phyloP scores from a whole-genome alignment of 2,329 filamentous ascomycete genomes.

The Xylaria sp. region DNA sequence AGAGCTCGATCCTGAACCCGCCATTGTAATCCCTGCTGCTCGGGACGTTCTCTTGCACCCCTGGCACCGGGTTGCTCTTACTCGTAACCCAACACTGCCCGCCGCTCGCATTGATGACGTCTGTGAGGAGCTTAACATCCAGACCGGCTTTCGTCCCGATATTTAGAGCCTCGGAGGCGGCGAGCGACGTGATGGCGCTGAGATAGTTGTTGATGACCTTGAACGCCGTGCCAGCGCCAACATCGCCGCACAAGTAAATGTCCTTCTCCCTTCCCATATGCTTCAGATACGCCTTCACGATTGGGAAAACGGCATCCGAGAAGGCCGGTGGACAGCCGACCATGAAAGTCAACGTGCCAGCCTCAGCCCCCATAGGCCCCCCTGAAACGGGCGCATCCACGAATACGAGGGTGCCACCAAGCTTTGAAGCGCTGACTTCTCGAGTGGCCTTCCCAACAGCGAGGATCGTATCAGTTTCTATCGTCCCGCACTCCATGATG shows the following conservation, averaged over 20 bases:
- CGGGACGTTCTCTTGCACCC: conserved; percentile 47
- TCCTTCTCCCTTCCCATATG: conserved; percentile 62
- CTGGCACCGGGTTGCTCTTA: conserved; percentile 50
- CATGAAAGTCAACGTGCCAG: conserved; percentile 53
- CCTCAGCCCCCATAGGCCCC: conserved; percentile 51
- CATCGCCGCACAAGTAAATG: conserved; percentile 71
- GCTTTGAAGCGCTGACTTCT: conserved; percentile 46
- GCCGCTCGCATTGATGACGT: conserved; percentile 76
- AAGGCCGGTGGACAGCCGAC: conserved; percentile 51
- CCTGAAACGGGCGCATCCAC: conserved; percentile 54
- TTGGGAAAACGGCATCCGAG: conserved; percentile 61
- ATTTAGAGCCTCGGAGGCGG: conserved; percentile 53
- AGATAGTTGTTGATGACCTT: conserved; percentile 83
- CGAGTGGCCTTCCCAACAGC: conserved; percentile 69
- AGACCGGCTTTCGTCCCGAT: conserved; percentile 54
- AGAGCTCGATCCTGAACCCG: conserved; percentile 50
- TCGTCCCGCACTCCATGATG: conserved; percentile 50
- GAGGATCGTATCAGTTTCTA: conserved; percentile 52
- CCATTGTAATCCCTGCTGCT: conserved; percentile 49
- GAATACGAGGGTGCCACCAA: conserved; percentile 44
- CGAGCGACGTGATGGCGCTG: conserved; percentile 73
- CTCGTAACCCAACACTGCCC: conserved; percentile 57
- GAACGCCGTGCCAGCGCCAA: conserved; percentile 72
- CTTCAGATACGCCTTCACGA: conserved; percentile 65
- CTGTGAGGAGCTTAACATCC: conserved; percentile 62